Evolutionary conservation across 768 basidiomycete species (phyloP).

Genomic region (Podaxis sp.): DNA sequence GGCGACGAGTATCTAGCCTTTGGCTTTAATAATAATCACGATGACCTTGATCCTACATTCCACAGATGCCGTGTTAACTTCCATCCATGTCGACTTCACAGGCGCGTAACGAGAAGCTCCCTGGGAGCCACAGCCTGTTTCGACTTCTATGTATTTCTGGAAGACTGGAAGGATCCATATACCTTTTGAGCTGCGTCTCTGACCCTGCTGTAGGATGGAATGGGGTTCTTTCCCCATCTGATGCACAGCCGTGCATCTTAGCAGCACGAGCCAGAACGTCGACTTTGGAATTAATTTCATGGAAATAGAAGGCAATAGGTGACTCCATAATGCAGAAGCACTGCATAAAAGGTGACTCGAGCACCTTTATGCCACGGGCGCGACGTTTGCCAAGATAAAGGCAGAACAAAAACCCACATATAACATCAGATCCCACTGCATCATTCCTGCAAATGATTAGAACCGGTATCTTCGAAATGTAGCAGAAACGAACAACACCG

Average conservation of each 20-base stretch:
- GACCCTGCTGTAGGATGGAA: background rate
- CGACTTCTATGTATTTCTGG: constrained; percentile 1
- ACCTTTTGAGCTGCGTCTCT: background rate
- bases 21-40: background rate
- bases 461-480: background rate
- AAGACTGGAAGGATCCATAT: background rate
- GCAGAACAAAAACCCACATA: background rate
- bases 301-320: background rate
- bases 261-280: background rate
- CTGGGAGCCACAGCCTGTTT: background rate
- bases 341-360: background rate
- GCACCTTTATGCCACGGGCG: background rate
- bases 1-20: background rate
- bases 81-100: background rate
- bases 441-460: constrained; percentile 9
- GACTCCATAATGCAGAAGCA: background rate
- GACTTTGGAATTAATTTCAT: background rate
- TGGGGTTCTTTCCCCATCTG: background rate
- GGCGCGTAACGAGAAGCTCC: background rate
- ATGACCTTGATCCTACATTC: background rate
- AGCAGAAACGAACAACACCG: background rate
- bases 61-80: background rate
- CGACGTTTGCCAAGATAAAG: background rate
- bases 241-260: background rate
- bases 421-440: background rate